These are phyloP conservation scores for Nymphaea colorata DNA, from an alignment of 164 flowering plant species.

Conservation along the genomic window DNA sequence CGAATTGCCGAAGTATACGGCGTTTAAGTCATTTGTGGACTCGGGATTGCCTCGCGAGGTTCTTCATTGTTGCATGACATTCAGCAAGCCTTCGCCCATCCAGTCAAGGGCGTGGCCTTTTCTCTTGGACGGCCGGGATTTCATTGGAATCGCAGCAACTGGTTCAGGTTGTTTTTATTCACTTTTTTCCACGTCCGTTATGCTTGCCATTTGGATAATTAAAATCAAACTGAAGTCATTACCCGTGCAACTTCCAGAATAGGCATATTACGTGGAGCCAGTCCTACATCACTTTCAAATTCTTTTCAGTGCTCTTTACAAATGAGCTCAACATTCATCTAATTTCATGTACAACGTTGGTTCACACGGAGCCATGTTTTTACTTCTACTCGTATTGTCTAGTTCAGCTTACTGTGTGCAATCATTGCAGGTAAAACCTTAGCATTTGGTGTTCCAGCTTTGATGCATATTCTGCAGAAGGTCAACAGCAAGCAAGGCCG, in stretches of 20 bases:
- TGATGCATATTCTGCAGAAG: slow-evolving; percentile 64
- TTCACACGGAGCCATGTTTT: too few relatives aligned
- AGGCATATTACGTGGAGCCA: too few relatives aligned
- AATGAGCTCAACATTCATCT: too few relatives aligned
- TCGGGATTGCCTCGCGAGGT: slow-evolving; percentile 45
- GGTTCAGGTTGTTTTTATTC: slow-evolving; percentile 52
- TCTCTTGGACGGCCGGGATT: slow-evolving; percentile 73
- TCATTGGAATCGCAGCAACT: slow-evolving; percentile 79
- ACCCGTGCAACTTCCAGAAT: too few relatives aligned
- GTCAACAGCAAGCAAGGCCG: slow-evolving; percentile 28
- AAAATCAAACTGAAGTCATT: too few relatives aligned
- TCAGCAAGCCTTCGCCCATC: slow-evolving; percentile 68
- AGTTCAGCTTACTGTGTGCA: neutral
- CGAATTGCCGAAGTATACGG: slow-evolving; percentile 29
- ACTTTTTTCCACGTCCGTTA: neutral
- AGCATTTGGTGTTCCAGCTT: slow-evolving; percentile 91
- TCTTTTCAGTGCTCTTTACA: too few relatives aligned
- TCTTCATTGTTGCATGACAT: slow-evolving; percentile 56
- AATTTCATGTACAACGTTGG: too few relatives aligned
- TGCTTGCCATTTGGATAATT: too few relatives aligned
- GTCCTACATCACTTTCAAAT: too few relatives aligned
- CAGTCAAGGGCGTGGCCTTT: slow-evolving; percentile 89
- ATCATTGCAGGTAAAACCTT: slow-evolving; percentile 65
- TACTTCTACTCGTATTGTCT: neutral
- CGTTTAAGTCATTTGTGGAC: slow-evolving; percentile 41